Evolutionary conservation across 345 rosid species (phyloP).

Genomic region (Aurinia saxatilis): DNA sequence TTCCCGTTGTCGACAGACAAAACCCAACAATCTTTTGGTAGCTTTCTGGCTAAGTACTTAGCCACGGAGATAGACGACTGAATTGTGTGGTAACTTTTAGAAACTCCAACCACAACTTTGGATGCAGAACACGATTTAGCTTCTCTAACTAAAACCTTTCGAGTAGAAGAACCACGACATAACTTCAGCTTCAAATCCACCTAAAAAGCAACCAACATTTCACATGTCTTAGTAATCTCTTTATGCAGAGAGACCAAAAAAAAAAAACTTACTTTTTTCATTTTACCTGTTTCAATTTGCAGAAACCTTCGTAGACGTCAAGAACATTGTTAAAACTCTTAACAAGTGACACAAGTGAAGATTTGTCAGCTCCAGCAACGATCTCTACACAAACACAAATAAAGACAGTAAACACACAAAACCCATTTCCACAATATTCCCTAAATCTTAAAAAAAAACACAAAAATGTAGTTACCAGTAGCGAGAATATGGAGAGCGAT

Average conservation of each 20-base stretch:
- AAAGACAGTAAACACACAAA: neutral
- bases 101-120: constrained; percentile 62
- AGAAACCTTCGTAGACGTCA: constrained; percentile 81
- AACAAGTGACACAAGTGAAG: constrained; percentile 62
- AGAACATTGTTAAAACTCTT: constrained; percentile 74
- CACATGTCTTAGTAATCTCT: neutral
- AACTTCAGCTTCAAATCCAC: constrained; percentile 84
- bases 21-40: constrained; percentile 53
- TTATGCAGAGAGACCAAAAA: neutral
- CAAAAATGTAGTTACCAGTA: constrained; percentile 36
- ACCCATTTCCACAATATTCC: constrained; percentile 1
- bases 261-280: no score
- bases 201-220: constrained; percentile 28
- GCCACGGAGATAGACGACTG: constrained; percentile 65
- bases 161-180: constrained; percentile 59
- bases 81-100: constrained; percentile 38
- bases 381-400: constrained; percentile 27
- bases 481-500: constrained; percentile 79
- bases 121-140: constrained; percentile 51
- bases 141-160: constrained; percentile 65
- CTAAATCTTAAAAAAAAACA: neutral
- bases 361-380: constrained; percentile 46
- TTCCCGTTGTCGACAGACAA: constrained; percentile 73
- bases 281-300: constrained; percentile 91
- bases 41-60: constrained; percentile 76